Conservation (phyloP, 1,139 yeast species). For the Yamadazyma conglobata region DNA sequence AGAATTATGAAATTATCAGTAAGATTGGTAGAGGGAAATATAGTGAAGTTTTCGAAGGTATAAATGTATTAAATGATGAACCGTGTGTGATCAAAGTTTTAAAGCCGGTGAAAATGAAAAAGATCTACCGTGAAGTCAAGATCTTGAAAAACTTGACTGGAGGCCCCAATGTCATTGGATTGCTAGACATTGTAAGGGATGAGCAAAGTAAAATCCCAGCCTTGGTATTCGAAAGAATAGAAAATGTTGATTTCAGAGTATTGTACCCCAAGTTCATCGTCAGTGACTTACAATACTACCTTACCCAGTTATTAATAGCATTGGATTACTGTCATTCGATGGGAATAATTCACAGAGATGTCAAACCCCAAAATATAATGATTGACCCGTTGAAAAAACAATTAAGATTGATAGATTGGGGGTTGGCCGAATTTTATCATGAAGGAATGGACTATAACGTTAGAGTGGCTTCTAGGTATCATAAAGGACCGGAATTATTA, state of each 20-base stretch:
- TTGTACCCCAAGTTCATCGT: conserved; percentile 65
- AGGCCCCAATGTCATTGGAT: conserved; percentile 68
- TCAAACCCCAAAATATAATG: conserved; percentile 83
- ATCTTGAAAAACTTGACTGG: conserved; percentile 71
- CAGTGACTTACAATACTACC: conserved; percentile 64
- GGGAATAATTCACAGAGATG: conserved; percentile 85
- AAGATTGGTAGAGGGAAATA: conserved; percentile 97
- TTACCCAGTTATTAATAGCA: conserved; percentile 66
- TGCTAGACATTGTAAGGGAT: conserved; percentile 75
- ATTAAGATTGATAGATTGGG: conserved; percentile 78
- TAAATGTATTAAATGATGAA: conserved; percentile 43
- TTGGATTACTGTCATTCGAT: conserved; percentile 74
- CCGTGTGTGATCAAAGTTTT: conserved; percentile 70
- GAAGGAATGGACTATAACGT: conserved; percentile 77
- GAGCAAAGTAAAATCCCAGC: conserved; percentile 73
- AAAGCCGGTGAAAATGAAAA: conserved; percentile 78
- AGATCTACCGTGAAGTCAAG: conserved; percentile 73
- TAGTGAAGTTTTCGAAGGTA: conserved; percentile 88
- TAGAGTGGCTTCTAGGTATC: conserved; percentile 76
- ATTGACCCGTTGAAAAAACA: conserved; percentile 65
- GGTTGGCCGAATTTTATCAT: conserved; percentile 78
- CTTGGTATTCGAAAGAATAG: conserved; percentile 65
- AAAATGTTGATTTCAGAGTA: conserved; percentile 69
- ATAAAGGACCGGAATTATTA: conserved; percentile 76
- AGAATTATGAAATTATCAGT: conserved; percentile 82